phyloP scores from a whole-genome alignment of 192 early-diverging fungal genomes.

The Coemansia sp. region DNA sequence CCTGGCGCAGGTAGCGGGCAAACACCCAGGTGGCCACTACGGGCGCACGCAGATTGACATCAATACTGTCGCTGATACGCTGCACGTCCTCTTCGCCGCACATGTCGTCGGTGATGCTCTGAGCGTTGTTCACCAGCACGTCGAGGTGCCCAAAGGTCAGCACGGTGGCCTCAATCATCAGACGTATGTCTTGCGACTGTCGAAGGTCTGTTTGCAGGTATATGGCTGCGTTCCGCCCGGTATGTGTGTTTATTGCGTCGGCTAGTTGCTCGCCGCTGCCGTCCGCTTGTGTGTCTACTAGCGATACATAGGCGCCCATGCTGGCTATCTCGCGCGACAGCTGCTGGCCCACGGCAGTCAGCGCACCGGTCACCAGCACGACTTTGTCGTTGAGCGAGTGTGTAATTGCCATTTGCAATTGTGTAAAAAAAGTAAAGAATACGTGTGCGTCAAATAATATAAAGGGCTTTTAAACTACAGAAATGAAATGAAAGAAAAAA shows the following conservation, averaged over 20 bases:
- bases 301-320: conserved; percentile 18
- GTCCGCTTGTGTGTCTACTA: conserved; percentile 18
- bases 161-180: conserved; percentile 33
- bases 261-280: conserved; percentile 27
- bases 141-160: conserved; percentile 36
- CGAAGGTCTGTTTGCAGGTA: conserved; percentile 24
- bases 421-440: not conserved
- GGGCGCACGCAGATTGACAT: conserved; percentile 29
- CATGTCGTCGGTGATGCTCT: conserved; percentile 17
- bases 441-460: not conserved
- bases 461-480: conserved; percentile 4
- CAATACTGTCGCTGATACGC: conserved; percentile 20
- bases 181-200: conserved; percentile 14
- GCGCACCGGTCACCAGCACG: conserved; percentile 34
- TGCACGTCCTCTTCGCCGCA: conserved; percentile 16
- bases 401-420: not conserved
- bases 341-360: conserved; percentile 20
- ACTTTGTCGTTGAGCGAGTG: conserved; percentile 29
- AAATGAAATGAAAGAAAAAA: not conserved
- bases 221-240: conserved; percentile 1
- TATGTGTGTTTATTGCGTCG: conserved; percentile 2
- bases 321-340: conserved; percentile 9
- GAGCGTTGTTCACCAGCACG: conserved; percentile 32
- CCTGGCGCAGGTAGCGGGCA: conserved; percentile 18
- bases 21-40: conserved; percentile 33